phyloP scores from a whole-genome alignment of 371 early-diverging fungal genomes.

The Zopfochytrium polystomum region DNA sequence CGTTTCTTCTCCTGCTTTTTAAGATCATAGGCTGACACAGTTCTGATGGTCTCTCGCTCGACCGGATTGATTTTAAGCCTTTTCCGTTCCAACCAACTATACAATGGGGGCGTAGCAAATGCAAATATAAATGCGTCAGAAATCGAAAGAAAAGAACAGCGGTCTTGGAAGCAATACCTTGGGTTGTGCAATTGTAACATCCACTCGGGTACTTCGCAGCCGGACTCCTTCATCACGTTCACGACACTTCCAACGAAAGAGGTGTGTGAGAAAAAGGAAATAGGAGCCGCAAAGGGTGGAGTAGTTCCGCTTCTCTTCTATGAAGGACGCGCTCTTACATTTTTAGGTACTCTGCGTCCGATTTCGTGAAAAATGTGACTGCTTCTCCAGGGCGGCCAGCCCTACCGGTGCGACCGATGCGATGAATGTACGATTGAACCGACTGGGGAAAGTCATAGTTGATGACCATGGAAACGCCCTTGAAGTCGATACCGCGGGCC shows the following conservation, averaged over 20 bases:
- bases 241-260: slow-evolving; percentile 82
- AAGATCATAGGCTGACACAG: slow-evolving; percentile 56
- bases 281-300: slow-evolving; percentile 30
- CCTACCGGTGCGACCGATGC: slow-evolving; percentile 90
- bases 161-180: slow-evolving; percentile 36
- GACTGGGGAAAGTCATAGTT: slow-evolving; percentile 96
- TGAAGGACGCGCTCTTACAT: slow-evolving; percentile 41
- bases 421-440: slow-evolving; percentile 80
- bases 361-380: slow-evolving; percentile 95
- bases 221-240: slow-evolving; percentile 93
- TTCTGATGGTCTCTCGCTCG: slow-evolving; percentile 64
- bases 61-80: slow-evolving; percentile 63
- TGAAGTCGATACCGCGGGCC: slow-evolving; percentile 90
- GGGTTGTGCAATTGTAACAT: slow-evolving; percentile 84
- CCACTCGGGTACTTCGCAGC: slow-evolving; percentile 96
- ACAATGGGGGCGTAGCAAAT: not conserved
- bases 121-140: not conserved
- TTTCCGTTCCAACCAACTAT: slow-evolving; percentile 57
- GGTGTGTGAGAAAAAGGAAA: slow-evolving; percentile 11
- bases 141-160: not conserved
- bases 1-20: too few species aligned
- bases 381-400: slow-evolving; percentile 79
- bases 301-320: slow-evolving; percentile 9
- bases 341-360: slow-evolving; percentile 66
- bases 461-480: slow-evolving; percentile 93